A percentile compares a stretch with the other conserved stretches of the same genome.
phyloP scores from a whole-genome alignment of 2,329 filamentous ascomycete species.

The Arthrobotrys entomopaga region DNA sequence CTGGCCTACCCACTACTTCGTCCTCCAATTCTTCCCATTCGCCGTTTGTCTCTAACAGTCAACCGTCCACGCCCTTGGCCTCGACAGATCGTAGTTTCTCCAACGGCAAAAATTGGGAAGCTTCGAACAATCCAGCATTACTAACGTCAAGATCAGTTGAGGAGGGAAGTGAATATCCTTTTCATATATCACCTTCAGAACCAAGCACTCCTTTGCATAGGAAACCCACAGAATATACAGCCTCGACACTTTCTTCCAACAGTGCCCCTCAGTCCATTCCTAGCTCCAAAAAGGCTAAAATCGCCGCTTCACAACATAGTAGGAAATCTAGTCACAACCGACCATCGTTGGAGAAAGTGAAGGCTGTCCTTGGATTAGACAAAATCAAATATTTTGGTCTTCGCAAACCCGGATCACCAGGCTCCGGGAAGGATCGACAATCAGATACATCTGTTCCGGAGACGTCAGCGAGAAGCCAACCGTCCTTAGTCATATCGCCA shows the following conservation, averaged over 20 bases:
- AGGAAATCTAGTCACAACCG: conserved; percentile 33
- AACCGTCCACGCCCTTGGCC: conserved; percentile 35
- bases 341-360: conserved; percentile 40
- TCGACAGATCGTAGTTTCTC: conserved; percentile 19
- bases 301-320: conserved; percentile 41
- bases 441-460: conserved; percentile 15
- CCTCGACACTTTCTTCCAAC: conserved; percentile 37
- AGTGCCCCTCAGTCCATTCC: conserved; percentile 39
- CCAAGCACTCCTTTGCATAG: conserved; percentile 38
- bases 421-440: conserved; percentile 28
- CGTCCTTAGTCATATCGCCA: conserved; percentile 11
- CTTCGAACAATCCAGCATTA: conserved; percentile 20
- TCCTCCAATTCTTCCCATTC: conserved; percentile 24
- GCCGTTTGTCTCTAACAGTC: conserved; percentile 26
- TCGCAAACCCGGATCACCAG: conserved; percentile 31
- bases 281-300: conserved; percentile 24
- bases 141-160: conserved; percentile 37
- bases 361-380: conserved; percentile 16
- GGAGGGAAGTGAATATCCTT: conserved; percentile 44
- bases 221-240: conserved; percentile 31
- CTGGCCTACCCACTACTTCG: conserved; percentile 23
- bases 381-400: conserved; percentile 10
- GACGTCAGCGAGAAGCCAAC: conserved; percentile 15
- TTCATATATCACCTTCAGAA: conserved; percentile 42
- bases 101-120: conserved; percentile 31